Percentiles rank a stretch among this genome's conserved stretches.
phyloP scores from a whole-genome alignment of 2,329 filamentous ascomycete species.

The Pseudocercospora macadamiae region DNA sequence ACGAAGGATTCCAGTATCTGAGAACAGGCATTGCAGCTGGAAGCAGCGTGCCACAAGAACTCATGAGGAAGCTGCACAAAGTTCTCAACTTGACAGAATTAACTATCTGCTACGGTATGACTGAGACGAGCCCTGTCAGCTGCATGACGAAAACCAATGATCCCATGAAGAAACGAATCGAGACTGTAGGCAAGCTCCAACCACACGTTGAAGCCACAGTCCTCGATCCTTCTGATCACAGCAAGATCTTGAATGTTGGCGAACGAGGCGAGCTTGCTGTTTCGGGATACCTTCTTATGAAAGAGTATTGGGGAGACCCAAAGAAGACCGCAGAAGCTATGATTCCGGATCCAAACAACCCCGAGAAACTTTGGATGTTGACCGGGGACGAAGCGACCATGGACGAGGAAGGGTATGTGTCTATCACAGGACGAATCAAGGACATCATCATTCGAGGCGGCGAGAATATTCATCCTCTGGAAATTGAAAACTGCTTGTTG shows the following conservation, averaged over 20 bases:
- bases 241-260: constrained; percentile 62
- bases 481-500: constrained; percentile 87
- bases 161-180: constrained; percentile 71
- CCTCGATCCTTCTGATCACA: constrained; percentile 68
- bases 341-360: constrained; percentile 58
- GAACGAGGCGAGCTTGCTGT: constrained; percentile 80
- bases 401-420: constrained; percentile 79
- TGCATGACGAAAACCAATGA: constrained; percentile 82
- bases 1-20: constrained; percentile 65
- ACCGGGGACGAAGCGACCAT: constrained; percentile 91
- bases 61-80: constrained; percentile 77
- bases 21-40: constrained; percentile 92
- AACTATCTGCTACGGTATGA: constrained; percentile 97
- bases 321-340: constrained; percentile 70
- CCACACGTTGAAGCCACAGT: constrained; percentile 81
- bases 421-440: constrained; percentile 89
- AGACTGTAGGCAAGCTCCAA: constrained; percentile 77
- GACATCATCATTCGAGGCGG: constrained; percentile 94
- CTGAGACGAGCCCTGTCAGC: constrained; percentile 75
- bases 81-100: constrained; percentile 77
- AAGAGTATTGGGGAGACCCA: constrained; percentile 82
- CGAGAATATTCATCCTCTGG: constrained; percentile 93
- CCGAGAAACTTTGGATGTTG: constrained; percentile 76
- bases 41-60: constrained; percentile 76
- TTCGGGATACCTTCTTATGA: constrained; percentile 85